Percentiles rank a stretch among this genome's conserved stretches.
phyloP scores from a whole-genome alignment of 495 filamentous ascomycete species.

The Hypoxylon crocopeplum region DNA sequence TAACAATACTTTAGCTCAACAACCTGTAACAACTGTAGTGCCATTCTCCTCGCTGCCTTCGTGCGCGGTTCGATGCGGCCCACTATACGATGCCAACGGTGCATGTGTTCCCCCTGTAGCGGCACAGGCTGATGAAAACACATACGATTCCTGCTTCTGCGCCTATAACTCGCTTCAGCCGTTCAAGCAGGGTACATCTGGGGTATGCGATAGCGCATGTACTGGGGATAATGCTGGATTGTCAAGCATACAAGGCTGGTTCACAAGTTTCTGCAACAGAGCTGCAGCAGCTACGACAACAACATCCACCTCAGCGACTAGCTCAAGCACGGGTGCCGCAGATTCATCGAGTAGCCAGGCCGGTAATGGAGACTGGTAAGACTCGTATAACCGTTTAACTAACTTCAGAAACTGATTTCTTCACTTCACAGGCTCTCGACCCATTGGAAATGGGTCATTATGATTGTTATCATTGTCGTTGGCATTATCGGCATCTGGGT shows the following conservation, averaged over 20 bases:
- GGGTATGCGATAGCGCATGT: slow-evolving; percentile 51
- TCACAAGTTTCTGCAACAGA: slow-evolving; percentile 51
- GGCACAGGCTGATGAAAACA: slow-evolving; percentile 30
- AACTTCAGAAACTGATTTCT: slow-evolving; percentile 8
- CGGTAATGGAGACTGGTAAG: slow-evolving; percentile 41
- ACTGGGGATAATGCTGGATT: slow-evolving; percentile 43
- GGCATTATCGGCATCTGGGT: slow-evolving; percentile 60
- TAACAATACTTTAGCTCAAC: slow-evolving; percentile 15
- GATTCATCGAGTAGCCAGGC: slow-evolving; percentile 13
- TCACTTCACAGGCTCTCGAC: slow-evolving; percentile 50
- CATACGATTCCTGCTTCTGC: slow-evolving; percentile 57
- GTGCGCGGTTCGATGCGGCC: slow-evolving; percentile 54
- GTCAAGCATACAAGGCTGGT: slow-evolving; percentile 56
- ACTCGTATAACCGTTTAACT: background rate
- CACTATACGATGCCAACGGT: slow-evolving; percentile 62
- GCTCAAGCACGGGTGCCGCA: slow-evolving; percentile 27
- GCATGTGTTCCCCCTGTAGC: slow-evolving; percentile 55
- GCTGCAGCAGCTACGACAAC: slow-evolving; percentile 34
- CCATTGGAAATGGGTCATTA: slow-evolving; percentile 64
- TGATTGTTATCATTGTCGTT: slow-evolving; percentile 60
- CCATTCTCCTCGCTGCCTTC: slow-evolving; percentile 54
- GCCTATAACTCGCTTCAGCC: slow-evolving; percentile 46
- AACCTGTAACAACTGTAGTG: slow-evolving; percentile 51
- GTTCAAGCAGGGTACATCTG: slow-evolving; percentile 49
- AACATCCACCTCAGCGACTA: slow-evolving; percentile 25